Base-by-base conservation (phyloP, 1,284 basidiomycete species). In the Trametes polyzona region DNA sequence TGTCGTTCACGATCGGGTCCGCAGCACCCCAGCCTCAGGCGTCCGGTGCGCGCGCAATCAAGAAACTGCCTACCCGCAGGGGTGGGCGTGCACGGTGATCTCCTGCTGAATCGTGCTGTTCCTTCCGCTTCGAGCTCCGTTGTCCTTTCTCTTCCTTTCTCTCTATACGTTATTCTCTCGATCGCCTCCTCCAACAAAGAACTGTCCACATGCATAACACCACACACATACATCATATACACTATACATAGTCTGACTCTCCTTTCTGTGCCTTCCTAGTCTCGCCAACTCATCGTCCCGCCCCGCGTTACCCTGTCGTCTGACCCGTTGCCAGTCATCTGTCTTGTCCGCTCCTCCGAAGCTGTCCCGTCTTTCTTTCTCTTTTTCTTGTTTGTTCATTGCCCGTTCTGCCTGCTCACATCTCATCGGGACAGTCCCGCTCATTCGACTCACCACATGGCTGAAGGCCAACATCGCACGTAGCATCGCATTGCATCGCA, bases 1-100 rank as follows among this genome's bases (percentile, higher is more conserved):
- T 69, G 4, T 29, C 68, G 47, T 75, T 75, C 65, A 73, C 67
- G 9, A 70, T 75, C 37, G 73, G 73, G 4, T 65, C 73, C 12
- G 67, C 70, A 3, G 48, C 65, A 2, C 69, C 72, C 16, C 52
- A 62, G 9, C 44, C 62, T 3, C 51, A 64, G 32, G 36, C 63
- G 10, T 39, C 56, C 4, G 62, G 61, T 30, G 41, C 55, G 9
- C 64, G 73, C 5, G 61, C 49, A 17, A 60, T 70, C 33, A 75
- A 70, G 69, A 72, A 70, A 46, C 60, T 75, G 43, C 73, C 73
- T 9, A 71, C 46, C 47, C 70, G 73, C 24, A 52, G 71, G 16
- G 66, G 65, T 39, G 66, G 56, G 32, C 68, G 69, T 19, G 21
- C 21, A 44, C 70, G 69, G 29, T 71, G 56, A 64, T 43, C 12